A percentile compares a stretch with the other conserved stretches of the same genome.
Evolutionary conservation across 306 rosid genomes (phyloP).

Genomic region (Chamaecrista fasciculata): DNA sequence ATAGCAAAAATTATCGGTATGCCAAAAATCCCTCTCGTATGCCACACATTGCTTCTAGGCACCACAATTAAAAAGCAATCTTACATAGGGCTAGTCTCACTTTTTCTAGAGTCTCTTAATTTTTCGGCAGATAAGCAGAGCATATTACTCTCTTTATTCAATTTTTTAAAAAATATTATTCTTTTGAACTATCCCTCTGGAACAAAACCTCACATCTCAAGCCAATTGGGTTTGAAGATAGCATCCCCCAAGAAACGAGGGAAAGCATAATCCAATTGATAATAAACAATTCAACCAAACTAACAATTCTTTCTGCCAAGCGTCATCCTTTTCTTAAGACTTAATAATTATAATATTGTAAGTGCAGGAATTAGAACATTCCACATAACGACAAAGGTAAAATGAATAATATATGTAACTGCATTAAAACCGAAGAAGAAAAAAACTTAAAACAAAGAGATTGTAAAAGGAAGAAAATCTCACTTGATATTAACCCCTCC

Average conservation of each 20-base stretch:
- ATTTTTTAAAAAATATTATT: not conserved
- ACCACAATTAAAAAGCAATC: conserved; percentile 38
- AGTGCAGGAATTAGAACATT: not conserved
- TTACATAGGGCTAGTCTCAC: conserved; percentile 27
- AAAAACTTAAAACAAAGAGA: no score
- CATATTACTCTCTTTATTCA: not conserved
- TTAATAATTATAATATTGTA: not conserved
- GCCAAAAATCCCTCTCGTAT: conserved; percentile 15
- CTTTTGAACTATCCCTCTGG: not conserved
- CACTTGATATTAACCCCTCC: conserved; percentile 93
- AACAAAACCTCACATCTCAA: not conserved
- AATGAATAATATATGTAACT: not conserved
- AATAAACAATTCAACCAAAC: conserved; percentile 12
- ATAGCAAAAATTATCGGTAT: conserved; percentile 22
- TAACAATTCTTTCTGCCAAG: not conserved
- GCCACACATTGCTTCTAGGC: conserved; percentile 19
- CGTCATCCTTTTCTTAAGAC: no score
- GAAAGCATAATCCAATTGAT: conserved; percentile 1
- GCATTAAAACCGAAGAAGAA: no score
- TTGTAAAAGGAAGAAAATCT: conserved; percentile 11
- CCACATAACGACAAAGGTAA: not conserved
- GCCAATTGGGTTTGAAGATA: not conserved
- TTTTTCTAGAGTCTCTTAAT: conserved; percentile 24
- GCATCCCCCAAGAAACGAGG: not conserved
- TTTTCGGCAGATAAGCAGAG: conserved; percentile 15